Percentiles rank a stretch among this genome's conserved stretches.
Evolutionary conservation across 495 filamentous ascomycete genomes (phyloP).

Genomic region (Schizothecium vesticola): DNA sequence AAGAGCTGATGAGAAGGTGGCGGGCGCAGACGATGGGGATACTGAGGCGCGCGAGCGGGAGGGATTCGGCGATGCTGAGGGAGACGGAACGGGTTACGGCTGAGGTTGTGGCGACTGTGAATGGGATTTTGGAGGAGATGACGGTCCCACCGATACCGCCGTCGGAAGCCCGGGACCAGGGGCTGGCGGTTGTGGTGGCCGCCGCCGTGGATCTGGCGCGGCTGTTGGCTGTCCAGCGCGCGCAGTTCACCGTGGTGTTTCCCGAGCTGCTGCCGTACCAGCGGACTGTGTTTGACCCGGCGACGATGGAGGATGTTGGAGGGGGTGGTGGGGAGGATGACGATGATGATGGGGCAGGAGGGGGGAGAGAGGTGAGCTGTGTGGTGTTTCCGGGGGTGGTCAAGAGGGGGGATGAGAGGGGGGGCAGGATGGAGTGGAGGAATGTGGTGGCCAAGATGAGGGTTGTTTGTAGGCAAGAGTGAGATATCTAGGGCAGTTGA

Average conservation of each 20-base stretch:
- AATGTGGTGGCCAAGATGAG: constrained; percentile 53
- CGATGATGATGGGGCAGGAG: constrained; percentile 14
- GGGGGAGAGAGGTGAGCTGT: constrained; percentile 38
- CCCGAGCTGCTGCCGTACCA: constrained; percentile 45
- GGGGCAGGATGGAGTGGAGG: constrained; percentile 44
- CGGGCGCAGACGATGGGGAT: constrained; percentile 48
- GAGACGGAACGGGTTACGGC: constrained; percentile 35
- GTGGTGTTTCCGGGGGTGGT: constrained; percentile 51
- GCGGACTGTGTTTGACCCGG: constrained; percentile 41
- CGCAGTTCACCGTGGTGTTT: constrained; percentile 47
- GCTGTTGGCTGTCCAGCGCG: constrained; percentile 48
- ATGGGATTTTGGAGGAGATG: constrained; percentile 37
- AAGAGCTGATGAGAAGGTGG: constrained; percentile 44
- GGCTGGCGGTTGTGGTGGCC: constrained; percentile 39
- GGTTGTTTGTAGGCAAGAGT: constrained; percentile 49
- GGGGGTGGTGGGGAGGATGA: constrained; percentile 49
- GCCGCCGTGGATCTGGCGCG: constrained; percentile 47
- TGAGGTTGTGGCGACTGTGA: constrained; percentile 33
- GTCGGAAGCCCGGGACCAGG: constrained; percentile 43
- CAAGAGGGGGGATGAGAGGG: constrained; percentile 52
- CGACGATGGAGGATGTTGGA: constrained; percentile 53
- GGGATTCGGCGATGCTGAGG: constrained; percentile 31
- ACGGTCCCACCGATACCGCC: constrained; percentile 28
- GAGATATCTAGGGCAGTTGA: constrained; percentile 11
- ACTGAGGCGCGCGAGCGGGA: constrained; percentile 40